Conservation (phyloP, 176 grass and related monocot genomes). For the maize (Zea mays) region DNA sequence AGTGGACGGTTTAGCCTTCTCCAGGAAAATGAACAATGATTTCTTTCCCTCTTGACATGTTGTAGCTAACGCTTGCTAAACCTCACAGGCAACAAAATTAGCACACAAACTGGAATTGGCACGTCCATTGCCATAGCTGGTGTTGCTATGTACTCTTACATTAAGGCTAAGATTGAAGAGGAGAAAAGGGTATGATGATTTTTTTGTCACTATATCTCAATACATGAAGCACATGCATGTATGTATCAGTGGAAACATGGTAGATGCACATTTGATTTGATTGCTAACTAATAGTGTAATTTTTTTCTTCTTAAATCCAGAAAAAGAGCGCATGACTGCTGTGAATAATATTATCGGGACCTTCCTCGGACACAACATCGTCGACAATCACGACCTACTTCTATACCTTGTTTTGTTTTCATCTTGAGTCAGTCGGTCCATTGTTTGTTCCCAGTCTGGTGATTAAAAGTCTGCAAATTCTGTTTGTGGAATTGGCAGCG, state of each 20-base stretch:
- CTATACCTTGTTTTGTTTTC: conserved; percentile 42
- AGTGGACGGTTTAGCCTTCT: conserved; percentile 6
- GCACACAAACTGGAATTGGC: conserved; percentile 91
- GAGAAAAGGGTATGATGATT: conserved; percentile 77
- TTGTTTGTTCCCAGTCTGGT: conserved; percentile 45
- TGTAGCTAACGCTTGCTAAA: conserved; percentile 28
- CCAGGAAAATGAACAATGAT: conserved; percentile 24
- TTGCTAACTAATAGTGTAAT: conserved; percentile 4
- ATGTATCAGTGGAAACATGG: background rate
- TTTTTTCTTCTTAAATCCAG: conserved; percentile 30
- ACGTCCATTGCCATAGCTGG: conserved; percentile 87
- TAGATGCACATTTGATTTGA: background rate
- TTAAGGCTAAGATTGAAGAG: conserved; percentile 95
- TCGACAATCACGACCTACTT: conserved; percentile 19
- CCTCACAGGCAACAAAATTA: conserved; percentile 80
- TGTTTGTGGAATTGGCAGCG: conserved; percentile 6
- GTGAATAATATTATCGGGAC: conserved; percentile 37
- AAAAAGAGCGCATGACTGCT: conserved; percentile 45
- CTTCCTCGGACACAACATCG: conserved; percentile 15
- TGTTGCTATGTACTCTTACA: conserved; percentile 92
- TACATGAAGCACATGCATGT: background rate
- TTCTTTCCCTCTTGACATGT: conserved; percentile 12
- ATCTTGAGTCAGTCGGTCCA: conserved; percentile 37
- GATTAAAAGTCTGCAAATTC: background rate
- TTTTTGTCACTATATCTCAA: conserved; percentile 15